Percentiles rank a stretch among this genome's conserved stretches.
Conservation (phyloP, 2,329 filamentous ascomycete species). For the Ascochyta viciae-villosae region DNA sequence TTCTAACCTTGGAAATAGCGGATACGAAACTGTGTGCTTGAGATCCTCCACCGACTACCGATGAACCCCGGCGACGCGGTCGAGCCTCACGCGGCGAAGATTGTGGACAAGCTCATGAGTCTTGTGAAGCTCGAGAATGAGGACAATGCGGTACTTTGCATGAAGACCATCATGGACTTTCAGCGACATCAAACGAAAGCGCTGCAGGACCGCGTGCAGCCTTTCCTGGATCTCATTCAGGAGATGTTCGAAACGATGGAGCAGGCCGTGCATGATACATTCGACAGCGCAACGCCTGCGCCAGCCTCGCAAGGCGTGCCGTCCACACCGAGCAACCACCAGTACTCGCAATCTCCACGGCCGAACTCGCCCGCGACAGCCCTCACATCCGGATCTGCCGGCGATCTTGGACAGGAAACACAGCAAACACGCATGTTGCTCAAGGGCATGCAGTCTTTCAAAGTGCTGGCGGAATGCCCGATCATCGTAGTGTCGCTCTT, state of each 20-base stretch:
- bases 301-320: conserved; percentile 62
- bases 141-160: conserved; percentile 96
- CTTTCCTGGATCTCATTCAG: conserved; percentile 89
- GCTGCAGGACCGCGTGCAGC: conserved; percentile 81
- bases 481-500: conserved; percentile 99
- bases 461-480: conserved; percentile 94
- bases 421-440: conserved; percentile 81
- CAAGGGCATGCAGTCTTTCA: conserved; percentile 98
- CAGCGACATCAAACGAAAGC: conserved; percentile 90
- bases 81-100: conserved; percentile 85
- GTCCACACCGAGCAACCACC: conserved; percentile 66
- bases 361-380: conserved; percentile 89
- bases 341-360: conserved; percentile 84
- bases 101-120: conserved; percentile 88
- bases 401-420: conserved; percentile 82
- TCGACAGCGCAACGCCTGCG: conserved; percentile 75
- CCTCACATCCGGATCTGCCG: conserved; percentile 71
- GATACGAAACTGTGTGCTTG: conserved; percentile 89
- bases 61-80: conserved; percentile 78
- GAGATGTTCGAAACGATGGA: conserved; percentile 97
- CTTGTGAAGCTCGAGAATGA: conserved; percentile 93
- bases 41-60: conserved; percentile 89
- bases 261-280: conserved; percentile 90
- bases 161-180: conserved; percentile 97
- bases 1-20: conserved; percentile 58